These are phyloP conservation scores for Lithohypha guttulata DNA, from an alignment of 2,329 filamentous ascomycete genomes.

Conservation along the genomic window DNA sequence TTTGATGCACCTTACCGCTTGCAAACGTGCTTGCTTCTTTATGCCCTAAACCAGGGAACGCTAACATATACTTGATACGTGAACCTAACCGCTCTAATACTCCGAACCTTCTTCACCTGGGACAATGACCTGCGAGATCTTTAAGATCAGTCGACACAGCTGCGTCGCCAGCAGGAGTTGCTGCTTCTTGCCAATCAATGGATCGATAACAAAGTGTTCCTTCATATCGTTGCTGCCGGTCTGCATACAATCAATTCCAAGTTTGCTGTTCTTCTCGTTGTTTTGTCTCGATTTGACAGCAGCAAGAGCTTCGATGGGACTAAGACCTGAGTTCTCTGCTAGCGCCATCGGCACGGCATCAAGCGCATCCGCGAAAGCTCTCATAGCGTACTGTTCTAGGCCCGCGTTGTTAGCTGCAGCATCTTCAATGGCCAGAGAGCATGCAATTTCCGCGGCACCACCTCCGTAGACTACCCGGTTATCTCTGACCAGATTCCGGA, in stretches of 20 bases:
- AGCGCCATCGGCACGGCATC: constrained; percentile 91
- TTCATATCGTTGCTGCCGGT: constrained; percentile 77
- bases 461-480: constrained; percentile 97
- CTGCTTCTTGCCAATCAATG: constrained; percentile 94
- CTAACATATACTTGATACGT: not conserved
- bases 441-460: constrained; percentile 92
- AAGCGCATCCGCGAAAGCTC: constrained; percentile 88
- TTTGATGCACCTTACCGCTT: too few species aligned
- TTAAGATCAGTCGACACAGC: constrained; percentile 94
- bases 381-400: constrained; percentile 98
- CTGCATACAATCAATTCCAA: constrained; percentile 97
- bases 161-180: constrained; percentile 94
- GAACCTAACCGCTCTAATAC: constrained; percentile 50
- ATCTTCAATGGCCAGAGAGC: constrained; percentile 90
- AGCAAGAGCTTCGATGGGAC: constrained; percentile 88
- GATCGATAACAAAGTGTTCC: constrained; percentile 95
- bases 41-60: not conserved
- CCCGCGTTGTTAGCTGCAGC: constrained; percentile 89
- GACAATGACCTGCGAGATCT: constrained; percentile 88
- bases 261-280: constrained; percentile 65
- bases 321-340: constrained; percentile 92
- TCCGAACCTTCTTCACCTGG: constrained; percentile 78
- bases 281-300: constrained; percentile 94
- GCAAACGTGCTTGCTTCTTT: constrained; percentile 1
- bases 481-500: constrained; percentile 89